These are phyloP conservation scores for Wickerhamomyces tratensis DNA, from an alignment of 805 yeast species.

Conservation along the genomic window DNA sequence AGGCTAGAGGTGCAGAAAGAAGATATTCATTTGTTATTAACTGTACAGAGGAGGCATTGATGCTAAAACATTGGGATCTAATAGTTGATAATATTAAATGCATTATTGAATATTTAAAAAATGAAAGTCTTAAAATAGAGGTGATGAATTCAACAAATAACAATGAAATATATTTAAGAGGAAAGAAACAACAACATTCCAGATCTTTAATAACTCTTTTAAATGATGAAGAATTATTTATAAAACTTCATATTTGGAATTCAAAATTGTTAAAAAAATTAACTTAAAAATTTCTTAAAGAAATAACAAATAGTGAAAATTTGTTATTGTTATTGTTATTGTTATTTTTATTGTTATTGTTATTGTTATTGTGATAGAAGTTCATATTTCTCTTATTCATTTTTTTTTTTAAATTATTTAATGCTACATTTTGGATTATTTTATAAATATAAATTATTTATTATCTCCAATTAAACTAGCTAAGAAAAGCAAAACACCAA, in stretches of 20 bases:
- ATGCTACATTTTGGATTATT: too few species aligned
- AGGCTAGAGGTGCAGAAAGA: slow-evolving; percentile 69
- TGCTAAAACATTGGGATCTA: slow-evolving; percentile 47
- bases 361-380: too few species aligned
- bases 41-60: slow-evolving; percentile 39
- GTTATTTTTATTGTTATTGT: too few species aligned
- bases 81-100: slow-evolving; percentile 30
- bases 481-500: too few species aligned
- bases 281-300: not conserved
- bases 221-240: slow-evolving; percentile 42
- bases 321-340: too few species aligned
- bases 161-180: slow-evolving; percentile 44
- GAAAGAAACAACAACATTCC: slow-evolving; percentile 44
- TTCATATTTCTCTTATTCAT: too few species aligned
- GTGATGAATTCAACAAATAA: slow-evolving; percentile 18
- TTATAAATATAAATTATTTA: too few species aligned
- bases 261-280: slow-evolving; percentile 35
- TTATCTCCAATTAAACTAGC: too few species aligned
- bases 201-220: slow-evolving; percentile 45
- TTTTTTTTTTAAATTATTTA: too few species aligned
- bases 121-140: slow-evolving; percentile 18
- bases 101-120: slow-evolving; percentile 30
- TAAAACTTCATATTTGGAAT: slow-evolving; percentile 58
- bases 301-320: too few species aligned
- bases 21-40: slow-evolving; percentile 53